Conservation (phyloP, 108 stramenopile species). For the Conticribra weissflogii region DNA sequence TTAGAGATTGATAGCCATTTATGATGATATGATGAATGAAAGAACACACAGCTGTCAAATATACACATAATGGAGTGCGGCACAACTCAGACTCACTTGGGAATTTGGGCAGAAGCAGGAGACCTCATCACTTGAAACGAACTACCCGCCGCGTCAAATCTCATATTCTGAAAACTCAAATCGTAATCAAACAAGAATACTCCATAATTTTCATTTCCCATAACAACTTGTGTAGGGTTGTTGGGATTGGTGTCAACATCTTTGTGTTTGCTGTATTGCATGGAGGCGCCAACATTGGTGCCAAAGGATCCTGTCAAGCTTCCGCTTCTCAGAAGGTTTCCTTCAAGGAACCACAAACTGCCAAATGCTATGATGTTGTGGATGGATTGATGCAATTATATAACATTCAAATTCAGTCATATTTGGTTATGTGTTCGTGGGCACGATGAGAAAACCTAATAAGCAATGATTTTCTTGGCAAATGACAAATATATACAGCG, state of each 20-base stretch:
- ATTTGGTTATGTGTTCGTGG: no score
- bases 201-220: constrained; percentile 20
- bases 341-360: constrained; percentile 12
- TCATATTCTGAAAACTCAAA: constrained; percentile 9
- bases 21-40: no score
- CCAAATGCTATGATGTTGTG: constrained; percentile 13
- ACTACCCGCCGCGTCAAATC: constrained; percentile 2
- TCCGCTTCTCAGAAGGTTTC: constrained; percentile 11
- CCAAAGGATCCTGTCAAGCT: constrained; percentile 12
- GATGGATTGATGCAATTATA: no score
- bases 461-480: no score
- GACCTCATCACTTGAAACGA: constrained; percentile 17
- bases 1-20: no score
- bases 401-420: no score
- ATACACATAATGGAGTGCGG: no score
- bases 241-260: constrained; percentile 38
- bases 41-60: no score
- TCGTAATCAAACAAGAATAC: constrained; percentile 24
- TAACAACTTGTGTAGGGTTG: constrained; percentile 20
- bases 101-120: background rate
- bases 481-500: no score
- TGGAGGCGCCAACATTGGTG: background rate
- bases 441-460: no score
- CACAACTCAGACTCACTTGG: no score
- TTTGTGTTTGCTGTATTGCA: constrained; percentile 23